Evolutionary conservation across 306 rosid genomes (phyloP).

Genomic region (Oemleria cerasiformis): DNA sequence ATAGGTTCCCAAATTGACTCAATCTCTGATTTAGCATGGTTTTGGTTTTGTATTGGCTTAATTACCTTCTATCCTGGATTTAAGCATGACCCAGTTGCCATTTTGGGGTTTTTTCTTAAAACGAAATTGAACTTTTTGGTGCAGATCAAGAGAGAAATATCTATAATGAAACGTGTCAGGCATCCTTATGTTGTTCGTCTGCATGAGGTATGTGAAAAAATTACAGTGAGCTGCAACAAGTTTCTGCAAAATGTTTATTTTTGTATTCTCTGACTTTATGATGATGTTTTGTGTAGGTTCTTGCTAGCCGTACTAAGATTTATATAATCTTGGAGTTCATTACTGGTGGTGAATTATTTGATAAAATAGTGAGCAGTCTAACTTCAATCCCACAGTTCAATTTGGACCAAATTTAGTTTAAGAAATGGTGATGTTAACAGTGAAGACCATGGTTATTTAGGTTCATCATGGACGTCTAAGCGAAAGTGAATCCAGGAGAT

Average conservation of each 20-base stretch:
- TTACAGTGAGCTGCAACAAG: background rate
- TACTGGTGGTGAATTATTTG: slow-evolving; percentile 96
- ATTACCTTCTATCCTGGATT: background rate
- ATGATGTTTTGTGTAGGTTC: slow-evolving; percentile 53
- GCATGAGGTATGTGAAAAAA: slow-evolving; percentile 56
- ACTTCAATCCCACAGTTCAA: slow-evolving; percentile 7
- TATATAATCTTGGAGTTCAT: slow-evolving; percentile 85
- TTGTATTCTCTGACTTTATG: slow-evolving; percentile 3
- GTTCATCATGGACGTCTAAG: slow-evolving; percentile 78
- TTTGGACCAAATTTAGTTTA: slow-evolving; percentile 5
- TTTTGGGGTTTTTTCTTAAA: background rate
- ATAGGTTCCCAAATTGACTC: background rate
- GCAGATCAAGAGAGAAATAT: slow-evolving; percentile 90
- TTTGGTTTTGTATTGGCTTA: background rate
- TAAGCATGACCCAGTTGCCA: background rate
- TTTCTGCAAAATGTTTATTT: background rate
- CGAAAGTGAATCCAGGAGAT: slow-evolving; percentile 71
- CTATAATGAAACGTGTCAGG: slow-evolving; percentile 87
- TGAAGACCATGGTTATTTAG: slow-evolving; percentile 36
- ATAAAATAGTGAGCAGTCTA: slow-evolving; percentile 74
- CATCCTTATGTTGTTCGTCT: slow-evolving; percentile 87
- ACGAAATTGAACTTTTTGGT: slow-evolving; percentile 10
- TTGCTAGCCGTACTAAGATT: slow-evolving; percentile 86
- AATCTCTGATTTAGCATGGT: background rate
- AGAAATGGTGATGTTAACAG: slow-evolving; percentile 23